Evolutionary conservation across 1,284 basidiomycete species (phyloP), one percentile per base, ranked within the genome.

Genomic region (Heliocybe sulcata): DNA sequence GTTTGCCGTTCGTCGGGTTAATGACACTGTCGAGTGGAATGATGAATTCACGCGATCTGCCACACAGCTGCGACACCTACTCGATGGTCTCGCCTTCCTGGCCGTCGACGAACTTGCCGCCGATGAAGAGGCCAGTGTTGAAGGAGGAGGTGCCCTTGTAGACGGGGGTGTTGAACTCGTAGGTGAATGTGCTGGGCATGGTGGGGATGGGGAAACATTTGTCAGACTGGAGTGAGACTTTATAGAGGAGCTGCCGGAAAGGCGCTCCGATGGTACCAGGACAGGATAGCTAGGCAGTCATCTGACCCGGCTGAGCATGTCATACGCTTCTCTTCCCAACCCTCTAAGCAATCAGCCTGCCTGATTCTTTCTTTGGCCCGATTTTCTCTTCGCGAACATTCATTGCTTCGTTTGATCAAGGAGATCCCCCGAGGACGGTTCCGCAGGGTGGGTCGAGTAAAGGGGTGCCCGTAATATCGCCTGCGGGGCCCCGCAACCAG

Each of bases 71-170:
- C 12, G 11, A 26, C 16, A 72, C 82, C 64, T 64, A 90, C 83
- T 90, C 87, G 65, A 91, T 84, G 16, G 79, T 82, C 23, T 73
- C 79, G 11, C 76, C 71, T 56, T 83, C 79, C n/a, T 74, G 73
- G n/a, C 87, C 88, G 59, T 85, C 81, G 42, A 81, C 75, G 67
- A 85, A 95, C 73, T 95, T 71, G 69, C 88, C 88, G 71, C 85
- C 77, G 73, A 96, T 92, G 77, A 83, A 94, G 60, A 95, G 71
- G 50, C 92, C 91, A 26, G 87, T 85, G 59, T 71, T 76, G 71
- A 92, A 80, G 54, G 77, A 76, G 49, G 83, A 78, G 60, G 81
- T 80, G 56, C 88, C 90, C 73, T 88, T 88, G 83, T 74, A 91
- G 60, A 73, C 64, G 60, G 79, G 75, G 22, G 77, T 82, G 62